These are phyloP conservation scores for Leccinum griseonigrum DNA, from an alignment of 1,284 basidiomycete species.

Conservation along the genomic window DNA sequence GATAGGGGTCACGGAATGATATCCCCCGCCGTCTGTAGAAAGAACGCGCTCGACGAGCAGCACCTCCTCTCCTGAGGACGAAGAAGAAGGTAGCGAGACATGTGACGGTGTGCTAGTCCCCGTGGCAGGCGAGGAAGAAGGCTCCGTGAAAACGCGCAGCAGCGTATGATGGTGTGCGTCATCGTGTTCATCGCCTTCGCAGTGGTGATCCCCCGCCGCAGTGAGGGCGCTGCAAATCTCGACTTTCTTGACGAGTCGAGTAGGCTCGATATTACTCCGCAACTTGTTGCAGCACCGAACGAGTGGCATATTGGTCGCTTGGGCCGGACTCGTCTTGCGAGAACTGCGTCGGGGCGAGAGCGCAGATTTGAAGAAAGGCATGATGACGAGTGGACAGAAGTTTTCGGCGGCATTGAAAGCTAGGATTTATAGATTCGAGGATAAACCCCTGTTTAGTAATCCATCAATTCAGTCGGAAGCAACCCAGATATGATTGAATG, in stretches of 20 bases:
- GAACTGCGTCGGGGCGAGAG: neutral
- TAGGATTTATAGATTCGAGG: no score
- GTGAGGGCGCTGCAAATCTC: slow-evolving; percentile 14
- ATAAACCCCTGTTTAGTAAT: no score
- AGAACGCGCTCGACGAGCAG: slow-evolving; percentile 19
- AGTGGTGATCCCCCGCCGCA: neutral
- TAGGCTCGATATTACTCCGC: neutral
- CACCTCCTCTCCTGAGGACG: neutral
- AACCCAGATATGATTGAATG: no score
- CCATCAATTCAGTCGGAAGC: no score
- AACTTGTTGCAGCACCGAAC: slow-evolving; percentile 2
- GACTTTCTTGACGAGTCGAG: slow-evolving; percentile 7
- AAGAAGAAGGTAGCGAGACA: neutral
- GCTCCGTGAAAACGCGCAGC: slow-evolving; percentile 1
- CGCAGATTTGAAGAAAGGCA: slow-evolving; percentile 6
- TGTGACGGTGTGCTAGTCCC: neutral
- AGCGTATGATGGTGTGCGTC: slow-evolving; percentile 9
- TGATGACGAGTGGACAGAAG: neutral
- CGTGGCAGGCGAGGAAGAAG: neutral
- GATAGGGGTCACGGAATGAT: neutral
- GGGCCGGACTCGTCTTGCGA: slow-evolving; percentile 2
- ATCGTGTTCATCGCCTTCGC: neutral
- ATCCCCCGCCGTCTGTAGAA: slow-evolving; percentile 1
- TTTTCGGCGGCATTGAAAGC: no score
- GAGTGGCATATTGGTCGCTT: slow-evolving; percentile 2